Conservation (phyloP, 2,329 filamentous ascomycete species). For the Colletotrichum limetticola region DNA sequence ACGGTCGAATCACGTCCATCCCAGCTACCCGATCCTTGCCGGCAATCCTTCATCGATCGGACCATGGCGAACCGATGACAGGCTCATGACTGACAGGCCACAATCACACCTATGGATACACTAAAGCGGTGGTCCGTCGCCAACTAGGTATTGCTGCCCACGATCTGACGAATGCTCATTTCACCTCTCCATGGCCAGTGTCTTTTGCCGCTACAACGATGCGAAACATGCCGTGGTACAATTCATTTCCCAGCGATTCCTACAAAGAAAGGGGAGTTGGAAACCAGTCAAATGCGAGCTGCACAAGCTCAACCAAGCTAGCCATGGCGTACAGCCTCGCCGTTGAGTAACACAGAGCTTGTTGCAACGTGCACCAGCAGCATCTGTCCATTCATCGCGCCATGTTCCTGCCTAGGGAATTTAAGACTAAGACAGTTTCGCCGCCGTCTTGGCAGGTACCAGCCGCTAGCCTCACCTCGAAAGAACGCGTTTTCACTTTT, state of each 20-base stretch:
- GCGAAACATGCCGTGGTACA: background rate
- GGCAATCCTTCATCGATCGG: constrained; percentile 28
- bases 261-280: background rate
- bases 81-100: constrained; percentile 3
- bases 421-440: constrained; percentile 14
- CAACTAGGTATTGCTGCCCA: background rate
- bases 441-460: constrained; percentile 21
- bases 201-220: background rate
- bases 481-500: background rate
- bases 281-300: background rate
- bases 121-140: background rate
- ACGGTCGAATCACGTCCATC: constrained; percentile 26
- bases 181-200: background rate
- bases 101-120: background rate
- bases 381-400: background rate
- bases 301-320: background rate
- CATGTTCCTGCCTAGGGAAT: background rate
- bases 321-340: constrained; percentile 12
- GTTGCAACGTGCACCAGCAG: constrained; percentile 2
- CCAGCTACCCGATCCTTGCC: constrained; percentile 24
- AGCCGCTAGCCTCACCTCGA: background rate
- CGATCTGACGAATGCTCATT: background rate
- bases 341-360: constrained; percentile 9
- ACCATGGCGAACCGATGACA: constrained; percentile 17
- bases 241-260: background rate